A percentile compares a stretch with the other conserved stretches of the same genome.
phyloP scores from a whole-genome alignment of 202 grass and related monocot species.

The Dendrocalamus latiflorus region DNA sequence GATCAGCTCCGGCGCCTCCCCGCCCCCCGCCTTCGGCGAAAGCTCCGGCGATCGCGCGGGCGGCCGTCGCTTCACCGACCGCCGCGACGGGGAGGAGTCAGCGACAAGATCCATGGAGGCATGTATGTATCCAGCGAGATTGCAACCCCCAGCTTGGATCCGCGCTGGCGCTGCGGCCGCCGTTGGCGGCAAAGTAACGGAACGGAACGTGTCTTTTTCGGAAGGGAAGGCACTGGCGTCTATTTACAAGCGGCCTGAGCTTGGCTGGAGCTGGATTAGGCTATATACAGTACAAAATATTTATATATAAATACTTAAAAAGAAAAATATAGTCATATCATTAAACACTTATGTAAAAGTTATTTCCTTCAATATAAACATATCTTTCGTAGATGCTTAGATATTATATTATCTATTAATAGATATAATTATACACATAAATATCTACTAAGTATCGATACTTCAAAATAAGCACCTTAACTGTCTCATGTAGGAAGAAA shows the following conservation, averaged over 20 bases:
- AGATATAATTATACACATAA: no score
- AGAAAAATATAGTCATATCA: no score
- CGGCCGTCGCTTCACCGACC: conserved; percentile 42
- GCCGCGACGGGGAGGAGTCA: conserved; percentile 28
- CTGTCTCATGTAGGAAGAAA: no score
- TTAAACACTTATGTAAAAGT: no score
- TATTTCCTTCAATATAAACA: no score
- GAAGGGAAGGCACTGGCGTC: conserved; percentile 32
- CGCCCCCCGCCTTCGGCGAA: conserved; percentile 19
- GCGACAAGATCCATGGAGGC: conserved; percentile 44
- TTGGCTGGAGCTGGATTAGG: conserved; percentile 35
- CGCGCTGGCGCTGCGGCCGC: neutral
- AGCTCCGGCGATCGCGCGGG: conserved; percentile 33
- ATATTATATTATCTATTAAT: no score
- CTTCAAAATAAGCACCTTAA: no score
- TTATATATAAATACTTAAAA: no score
- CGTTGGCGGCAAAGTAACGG: conserved; percentile 8
- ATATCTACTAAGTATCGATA: no score
- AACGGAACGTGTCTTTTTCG: neutral
- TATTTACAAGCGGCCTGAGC: neutral
- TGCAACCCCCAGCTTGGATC: neutral
- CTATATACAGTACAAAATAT: no score
- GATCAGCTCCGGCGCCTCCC: conserved; percentile 16
- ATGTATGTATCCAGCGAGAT: conserved; percentile 16
- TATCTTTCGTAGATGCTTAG: no score